These are phyloP conservation scores for Stipa capillata DNA, from an alignment of 176 grass and related monocot species.

Conservation along the genomic window DNA sequence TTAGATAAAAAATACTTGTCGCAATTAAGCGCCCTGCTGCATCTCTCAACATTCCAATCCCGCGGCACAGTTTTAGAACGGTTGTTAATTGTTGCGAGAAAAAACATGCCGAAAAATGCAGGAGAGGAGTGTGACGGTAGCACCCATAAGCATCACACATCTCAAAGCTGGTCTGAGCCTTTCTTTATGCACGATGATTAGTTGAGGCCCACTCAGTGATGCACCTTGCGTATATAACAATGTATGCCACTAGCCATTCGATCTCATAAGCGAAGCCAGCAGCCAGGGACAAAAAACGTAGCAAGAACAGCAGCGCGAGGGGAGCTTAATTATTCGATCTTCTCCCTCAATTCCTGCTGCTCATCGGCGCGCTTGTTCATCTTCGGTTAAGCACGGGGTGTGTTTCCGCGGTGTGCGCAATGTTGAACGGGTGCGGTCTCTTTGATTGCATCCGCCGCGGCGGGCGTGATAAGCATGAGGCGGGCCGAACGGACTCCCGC, in stretches of 20 bases:
- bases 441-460: slow-evolving; percentile 8
- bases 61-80: background rate
- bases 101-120: background rate
- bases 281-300: background rate
- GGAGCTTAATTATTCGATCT: background rate
- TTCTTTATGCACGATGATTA: slow-evolving; percentile 8
- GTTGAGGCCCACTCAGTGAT: background rate
- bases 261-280: background rate
- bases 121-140: background rate
- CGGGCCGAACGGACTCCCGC: slow-evolving; percentile 7
- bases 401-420: background rate
- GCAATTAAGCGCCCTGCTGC: background rate
- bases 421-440: slow-evolving; percentile 38
- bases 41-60: background rate
- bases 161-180: background rate
- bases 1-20: background rate
- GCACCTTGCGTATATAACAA: background rate
- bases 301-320: background rate
- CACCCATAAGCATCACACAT: background rate
- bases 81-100: background rate
- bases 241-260: background rate
- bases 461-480: background rate
- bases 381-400: background rate
- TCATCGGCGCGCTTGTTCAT: background rate
- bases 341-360: background rate